Base-by-base conservation (phyloP, 768 basidiomycete genomes). In the Xerocomellus dryophilus region DNA sequence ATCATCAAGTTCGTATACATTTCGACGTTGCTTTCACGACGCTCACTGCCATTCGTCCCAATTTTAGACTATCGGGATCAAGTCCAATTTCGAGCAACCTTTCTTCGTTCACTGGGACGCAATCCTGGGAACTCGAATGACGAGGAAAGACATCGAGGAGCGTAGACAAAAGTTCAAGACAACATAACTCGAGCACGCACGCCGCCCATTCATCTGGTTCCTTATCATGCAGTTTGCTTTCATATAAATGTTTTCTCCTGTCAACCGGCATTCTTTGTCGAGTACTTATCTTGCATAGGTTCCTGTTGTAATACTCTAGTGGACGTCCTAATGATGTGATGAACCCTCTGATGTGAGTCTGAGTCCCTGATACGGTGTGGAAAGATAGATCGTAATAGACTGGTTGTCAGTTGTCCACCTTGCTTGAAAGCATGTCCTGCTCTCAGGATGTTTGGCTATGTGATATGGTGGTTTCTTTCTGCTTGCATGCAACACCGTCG, bases 61-160 rank as follows among this genome's bases (percentile, higher is more conserved):
- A 31, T 50, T 51, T 35, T 32, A 68, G 66, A 10, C 10, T 25
- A 81, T 90, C 56, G 96, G 96, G 4, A 91, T 97, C 74, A 98
- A 98, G 73, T 88, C 85, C 40, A 99, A 99, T 67, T 99, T 94
- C 67, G 80, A 90, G 1, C 95, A 98, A 65, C 95, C 95, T 1
- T 98, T 93, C 77, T 99, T 95, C 70, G 76, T 95, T 41, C 93
- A 96, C 63, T 98, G 93, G 93, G 95, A 98, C 66, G 72, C 72
- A 9, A 66, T 97, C 23, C 77, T 97, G 50, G 88, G 90, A 40
- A 97, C 95, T 14, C 80, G 88, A 38, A 83, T 92, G 85, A 89
- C 88, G 4, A 78, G 89, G 23, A 65, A 77, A 57, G 85, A 90
- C 42, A 78, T 89, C 44, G 80, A 82, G 55, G 69, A 64, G 40